phyloP scores from a whole-genome alignment of 768 basidiomycete species.

The Lactarius akahatsu region DNA sequence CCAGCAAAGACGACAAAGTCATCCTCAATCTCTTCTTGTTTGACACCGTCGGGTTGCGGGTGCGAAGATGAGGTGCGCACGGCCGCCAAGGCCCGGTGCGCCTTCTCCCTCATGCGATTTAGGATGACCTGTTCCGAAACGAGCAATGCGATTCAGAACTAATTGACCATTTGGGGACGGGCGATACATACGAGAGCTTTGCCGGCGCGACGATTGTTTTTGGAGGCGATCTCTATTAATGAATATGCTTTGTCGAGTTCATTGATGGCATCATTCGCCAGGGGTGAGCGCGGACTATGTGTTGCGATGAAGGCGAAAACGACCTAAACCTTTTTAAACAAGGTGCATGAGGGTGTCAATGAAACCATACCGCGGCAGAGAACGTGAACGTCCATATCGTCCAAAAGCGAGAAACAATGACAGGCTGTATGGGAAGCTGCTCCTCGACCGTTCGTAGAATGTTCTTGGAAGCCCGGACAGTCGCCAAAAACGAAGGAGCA shows the following conservation, averaged over 20 bases:
- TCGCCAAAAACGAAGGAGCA: conserved; percentile 49
- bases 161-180: too few species aligned
- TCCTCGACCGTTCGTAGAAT: conserved; percentile 44
- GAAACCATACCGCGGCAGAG: conserved; percentile 51
- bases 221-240: conserved; percentile 63
- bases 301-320: conserved; percentile 81
- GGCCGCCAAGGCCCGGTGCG: too few species aligned
- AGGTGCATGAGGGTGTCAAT: conserved; percentile 40
- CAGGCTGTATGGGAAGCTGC: conserved; percentile 46
- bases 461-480: conserved; percentile 51
- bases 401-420: conserved; percentile 53
- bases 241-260: conserved; percentile 68
- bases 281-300: conserved; percentile 63
- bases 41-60: too few species aligned
- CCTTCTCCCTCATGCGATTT: too few species aligned
- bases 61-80: too few species aligned
- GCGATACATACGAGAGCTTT: too few species aligned
- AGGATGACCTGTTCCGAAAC: too few species aligned
- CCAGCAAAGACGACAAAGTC: too few species aligned
- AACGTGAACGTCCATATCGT: conserved; percentile 59
- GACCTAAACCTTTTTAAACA: conserved; percentile 43
- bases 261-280: conserved; percentile 64
- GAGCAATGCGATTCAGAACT: too few species aligned
- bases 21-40: too few species aligned
- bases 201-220: conserved; percentile 43